A percentile compares a stretch with the other conserved stretches of the same genome.
These are phyloP conservation scores for Ilyonectria robusta DNA, from an alignment of 2,329 filamentous ascomycete species.

Conservation along the genomic window DNA sequence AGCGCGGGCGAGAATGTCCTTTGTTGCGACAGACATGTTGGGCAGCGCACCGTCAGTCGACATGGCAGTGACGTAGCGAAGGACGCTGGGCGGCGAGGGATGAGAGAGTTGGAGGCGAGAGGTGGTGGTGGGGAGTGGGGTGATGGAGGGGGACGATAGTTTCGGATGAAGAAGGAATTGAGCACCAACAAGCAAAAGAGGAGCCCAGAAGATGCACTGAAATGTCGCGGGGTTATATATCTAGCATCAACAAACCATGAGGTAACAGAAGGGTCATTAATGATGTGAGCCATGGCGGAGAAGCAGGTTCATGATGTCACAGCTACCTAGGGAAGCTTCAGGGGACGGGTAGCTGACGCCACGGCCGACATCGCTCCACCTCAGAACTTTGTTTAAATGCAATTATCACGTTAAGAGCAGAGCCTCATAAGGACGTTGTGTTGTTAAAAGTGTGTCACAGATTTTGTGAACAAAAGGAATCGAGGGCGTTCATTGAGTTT, in stretches of 20 bases:
- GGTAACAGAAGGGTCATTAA: not conserved
- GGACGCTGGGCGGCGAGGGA: not conserved
- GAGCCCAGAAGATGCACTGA: not conserved
- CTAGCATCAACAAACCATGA: not conserved
- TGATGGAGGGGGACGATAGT: not conserved
- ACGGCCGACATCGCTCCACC: slow-evolving; percentile 20
- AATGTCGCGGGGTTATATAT: not conserved
- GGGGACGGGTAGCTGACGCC: not conserved
- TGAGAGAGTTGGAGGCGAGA: not conserved
- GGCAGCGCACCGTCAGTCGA: slow-evolving; percentile 41
- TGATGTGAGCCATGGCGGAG: not conserved
- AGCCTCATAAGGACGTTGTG: not conserved
- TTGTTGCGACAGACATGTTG: slow-evolving; percentile 78
- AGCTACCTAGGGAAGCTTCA: not conserved
- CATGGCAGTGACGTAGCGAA: slow-evolving; percentile 37
- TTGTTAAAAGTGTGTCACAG: no score
- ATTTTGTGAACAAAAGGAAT: slow-evolving; percentile 67
- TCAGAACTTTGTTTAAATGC: not conserved
- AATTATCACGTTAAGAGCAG: not conserved
- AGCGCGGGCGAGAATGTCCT: slow-evolving; percentile 83
- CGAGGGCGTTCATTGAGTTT: slow-evolving; percentile 73
- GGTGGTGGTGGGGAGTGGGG: no score
- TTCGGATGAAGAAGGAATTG: slow-evolving; percentile 1
- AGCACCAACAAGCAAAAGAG: not conserved
- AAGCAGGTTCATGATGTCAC: slow-evolving; percentile 16